These are phyloP conservation scores for Fomitopsis pulvina DNA, from an alignment of 768 basidiomycete genomes.

Conservation along the genomic window DNA sequence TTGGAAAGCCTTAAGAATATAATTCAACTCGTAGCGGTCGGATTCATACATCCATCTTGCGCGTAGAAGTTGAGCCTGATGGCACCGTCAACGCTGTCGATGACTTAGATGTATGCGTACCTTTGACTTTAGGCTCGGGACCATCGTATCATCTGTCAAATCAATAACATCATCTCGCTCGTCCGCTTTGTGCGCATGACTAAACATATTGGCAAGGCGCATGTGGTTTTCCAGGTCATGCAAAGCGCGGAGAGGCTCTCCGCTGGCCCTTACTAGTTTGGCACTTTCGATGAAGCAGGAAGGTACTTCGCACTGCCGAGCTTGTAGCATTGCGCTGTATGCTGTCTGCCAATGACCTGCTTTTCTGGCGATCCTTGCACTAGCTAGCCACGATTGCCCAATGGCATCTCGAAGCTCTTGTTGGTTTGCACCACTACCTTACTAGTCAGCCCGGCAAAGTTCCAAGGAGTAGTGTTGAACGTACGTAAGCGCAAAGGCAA, in stretches of 20 bases:
- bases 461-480: conserved; percentile 12
- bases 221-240: conserved; percentile 79
- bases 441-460: background rate
- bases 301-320: conserved; percentile 59
- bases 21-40: conserved; percentile 64
- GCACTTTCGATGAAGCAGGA: conserved; percentile 89
- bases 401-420: conserved; percentile 46
- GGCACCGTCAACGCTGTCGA: background rate
- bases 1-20: conserved; percentile 54
- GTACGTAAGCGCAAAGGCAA: conserved; percentile 63
- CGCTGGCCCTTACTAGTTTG: conserved; percentile 73
- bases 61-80: conserved; percentile 68
- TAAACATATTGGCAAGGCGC: conserved; percentile 25
- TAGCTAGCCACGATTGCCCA: conserved; percentile 83
- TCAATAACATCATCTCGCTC: conserved; percentile 4
- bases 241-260: conserved; percentile 78
- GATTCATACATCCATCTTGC: conserved; percentile 94
- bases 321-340: conserved; percentile 92
- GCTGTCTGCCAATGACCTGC: conserved; percentile 95
- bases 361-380: conserved; percentile 94
- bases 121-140: conserved; percentile 8
- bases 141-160: conserved; percentile 5
- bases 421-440: background rate
- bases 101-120: conserved; percentile 1
- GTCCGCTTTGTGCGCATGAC: background rate